These are phyloP conservation scores for Cryphonectria naterciae DNA, from an alignment of 2,329 filamentous ascomycete genomes.

Conservation along the genomic window DNA sequence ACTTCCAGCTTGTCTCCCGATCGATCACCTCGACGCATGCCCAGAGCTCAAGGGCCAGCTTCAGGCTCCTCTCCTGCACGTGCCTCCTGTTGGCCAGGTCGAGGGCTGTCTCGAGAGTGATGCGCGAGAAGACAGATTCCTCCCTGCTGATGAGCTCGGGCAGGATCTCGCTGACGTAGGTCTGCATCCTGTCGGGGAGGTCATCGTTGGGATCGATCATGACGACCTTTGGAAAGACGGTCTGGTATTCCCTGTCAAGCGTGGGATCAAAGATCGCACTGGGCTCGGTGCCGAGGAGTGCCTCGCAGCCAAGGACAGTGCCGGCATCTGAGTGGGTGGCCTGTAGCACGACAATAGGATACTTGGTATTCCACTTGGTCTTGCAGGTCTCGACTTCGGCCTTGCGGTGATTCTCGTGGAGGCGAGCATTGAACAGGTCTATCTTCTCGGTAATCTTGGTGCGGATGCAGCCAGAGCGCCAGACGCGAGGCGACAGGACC, in stretches of 20 bases:
- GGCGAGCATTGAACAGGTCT: slow-evolving; percentile 65
- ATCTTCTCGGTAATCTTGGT: slow-evolving; percentile 65
- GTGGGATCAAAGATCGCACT: slow-evolving; percentile 41
- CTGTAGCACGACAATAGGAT: slow-evolving; percentile 56
- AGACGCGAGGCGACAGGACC: slow-evolving; percentile 66
- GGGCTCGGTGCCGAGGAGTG: slow-evolving; percentile 44
- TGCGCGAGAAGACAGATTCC: slow-evolving; percentile 62
- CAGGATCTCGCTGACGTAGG: slow-evolving; percentile 63
- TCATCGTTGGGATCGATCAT: slow-evolving; percentile 68
- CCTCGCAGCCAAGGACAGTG: slow-evolving; percentile 48
- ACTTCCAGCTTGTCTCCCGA: slow-evolving; percentile 64
- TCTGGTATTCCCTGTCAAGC: slow-evolving; percentile 38
- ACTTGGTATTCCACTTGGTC: slow-evolving; percentile 52
- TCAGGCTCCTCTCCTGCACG: slow-evolving; percentile 58
- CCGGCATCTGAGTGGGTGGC: slow-evolving; percentile 60
- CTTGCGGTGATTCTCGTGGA: slow-evolving; percentile 66
- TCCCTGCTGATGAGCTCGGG: slow-evolving; percentile 63
- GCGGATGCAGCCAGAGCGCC: slow-evolving; percentile 66
- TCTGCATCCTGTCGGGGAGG: slow-evolving; percentile 60
- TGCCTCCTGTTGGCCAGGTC: slow-evolving; percentile 46
- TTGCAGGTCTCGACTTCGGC: slow-evolving; percentile 61
- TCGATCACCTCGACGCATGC: slow-evolving; percentile 68
- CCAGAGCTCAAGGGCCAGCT: slow-evolving; percentile 66
- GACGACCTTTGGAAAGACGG: slow-evolving; percentile 46
- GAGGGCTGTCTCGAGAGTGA: slow-evolving; percentile 57